Conservation (phyloP, 257 asterid species). For the Thymus quinquecostatus region DNA sequence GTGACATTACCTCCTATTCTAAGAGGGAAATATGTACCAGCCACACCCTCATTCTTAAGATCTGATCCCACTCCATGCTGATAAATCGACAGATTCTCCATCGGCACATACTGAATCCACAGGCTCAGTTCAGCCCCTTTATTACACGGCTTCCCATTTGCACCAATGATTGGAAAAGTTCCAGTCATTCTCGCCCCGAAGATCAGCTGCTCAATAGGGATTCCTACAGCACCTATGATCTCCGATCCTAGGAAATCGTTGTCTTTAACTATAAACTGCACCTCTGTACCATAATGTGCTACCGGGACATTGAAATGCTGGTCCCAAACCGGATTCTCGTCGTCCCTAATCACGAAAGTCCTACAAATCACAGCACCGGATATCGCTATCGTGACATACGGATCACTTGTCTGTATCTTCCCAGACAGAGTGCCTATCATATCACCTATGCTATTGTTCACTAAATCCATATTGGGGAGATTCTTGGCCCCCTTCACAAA, state of each 20-base stretch:
- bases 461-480: constrained; percentile 81
- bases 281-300: constrained; percentile 82
- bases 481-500: constrained; percentile 74
- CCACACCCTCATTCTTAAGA: constrained; percentile 58
- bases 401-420: constrained; percentile 78
- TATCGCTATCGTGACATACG: constrained; percentile 72
- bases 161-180: constrained; percentile 61
- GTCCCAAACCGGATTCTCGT: constrained; percentile 86
- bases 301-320: constrained; percentile 85
- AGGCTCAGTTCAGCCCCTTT: constrained; percentile 66
- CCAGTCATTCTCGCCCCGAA: constrained; percentile 57
- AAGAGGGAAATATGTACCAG: constrained; percentile 79
- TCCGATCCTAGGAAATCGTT: constrained; percentile 84
- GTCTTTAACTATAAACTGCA: constrained; percentile 88
- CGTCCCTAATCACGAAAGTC: constrained; percentile 68
- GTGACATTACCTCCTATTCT: constrained; percentile 73
- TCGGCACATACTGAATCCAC: constrained; percentile 69
- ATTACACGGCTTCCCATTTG: constrained; percentile 64
- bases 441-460: constrained; percentile 61
- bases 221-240: constrained; percentile 80
- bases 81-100: constrained; percentile 59
- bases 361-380: constrained; percentile 78
- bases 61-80: constrained; percentile 79
- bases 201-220: constrained; percentile 63
- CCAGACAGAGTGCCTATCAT: constrained; percentile 50